These are phyloP conservation scores for Trichosporon sp. DNA, from an alignment of 1,284 basidiomycete species.

Conservation along the genomic window DNA sequence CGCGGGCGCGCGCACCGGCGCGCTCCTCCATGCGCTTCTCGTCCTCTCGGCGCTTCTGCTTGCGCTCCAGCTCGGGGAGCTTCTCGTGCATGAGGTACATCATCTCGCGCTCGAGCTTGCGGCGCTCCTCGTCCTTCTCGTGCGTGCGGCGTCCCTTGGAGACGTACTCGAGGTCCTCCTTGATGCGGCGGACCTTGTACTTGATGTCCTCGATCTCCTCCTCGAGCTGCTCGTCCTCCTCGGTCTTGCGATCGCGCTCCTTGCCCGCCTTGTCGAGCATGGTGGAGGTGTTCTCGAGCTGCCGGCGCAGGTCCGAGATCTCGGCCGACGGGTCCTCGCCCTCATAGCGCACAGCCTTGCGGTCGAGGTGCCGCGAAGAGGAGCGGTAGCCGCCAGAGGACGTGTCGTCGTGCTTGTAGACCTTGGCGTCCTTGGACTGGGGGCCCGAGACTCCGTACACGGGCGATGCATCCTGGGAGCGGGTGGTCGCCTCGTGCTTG, in stretches of 20 bases:
- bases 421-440: slow-evolving; percentile 77
- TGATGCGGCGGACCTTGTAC: slow-evolving; percentile 78
- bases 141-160: slow-evolving; percentile 69
- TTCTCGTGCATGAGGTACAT: slow-evolving; percentile 83
- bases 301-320: slow-evolving; percentile 79
- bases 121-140: slow-evolving; percentile 77
- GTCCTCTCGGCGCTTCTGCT: slow-evolving; percentile 74
- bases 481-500: slow-evolving; percentile 70
- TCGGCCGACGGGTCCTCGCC: slow-evolving; percentile 68
- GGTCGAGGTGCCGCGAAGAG: slow-evolving; percentile 81
- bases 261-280: slow-evolving; percentile 72
- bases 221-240: slow-evolving; percentile 82
- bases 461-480: slow-evolving; percentile 54
- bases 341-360: slow-evolving; percentile 71
- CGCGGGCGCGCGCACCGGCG: slow-evolving; percentile 73
- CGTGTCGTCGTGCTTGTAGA: slow-evolving; percentile 78
- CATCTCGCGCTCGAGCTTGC: slow-evolving; percentile 84
- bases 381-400: slow-evolving; percentile 66
- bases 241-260: slow-evolving; percentile 59
- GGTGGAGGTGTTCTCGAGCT: slow-evolving; percentile 73
- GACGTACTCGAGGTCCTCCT: slow-evolving; percentile 90
- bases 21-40: slow-evolving; percentile 70
- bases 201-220: slow-evolving; percentile 84
- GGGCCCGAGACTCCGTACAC: slow-evolving; percentile 52
- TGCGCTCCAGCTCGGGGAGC: slow-evolving; percentile 83